These are phyloP conservation scores for Tolypocladium amazonense DNA, from an alignment of 2,329 filamentous ascomycete species.

Conservation along the genomic window DNA sequence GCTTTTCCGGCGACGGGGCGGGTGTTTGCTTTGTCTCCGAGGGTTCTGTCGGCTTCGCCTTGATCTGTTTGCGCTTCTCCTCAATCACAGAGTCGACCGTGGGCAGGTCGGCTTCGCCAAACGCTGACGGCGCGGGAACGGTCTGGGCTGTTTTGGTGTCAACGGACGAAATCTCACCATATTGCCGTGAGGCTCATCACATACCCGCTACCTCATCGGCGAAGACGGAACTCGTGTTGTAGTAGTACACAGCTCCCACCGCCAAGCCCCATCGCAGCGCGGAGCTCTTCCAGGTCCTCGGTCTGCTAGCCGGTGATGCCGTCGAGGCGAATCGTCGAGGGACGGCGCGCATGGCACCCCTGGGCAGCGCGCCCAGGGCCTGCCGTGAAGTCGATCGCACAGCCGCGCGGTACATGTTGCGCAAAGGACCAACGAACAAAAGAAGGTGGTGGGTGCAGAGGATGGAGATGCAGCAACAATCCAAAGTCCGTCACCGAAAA, in stretches of 20 bases:
- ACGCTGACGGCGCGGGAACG: constrained; percentile 34
- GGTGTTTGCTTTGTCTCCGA: constrained; percentile 8
- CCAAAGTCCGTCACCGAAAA: background rate
- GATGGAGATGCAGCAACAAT: background rate
- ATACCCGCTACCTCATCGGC: constrained; percentile 70
- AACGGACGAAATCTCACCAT: background rate
- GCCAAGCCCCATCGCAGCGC: constrained; percentile 66
- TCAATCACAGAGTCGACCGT: constrained; percentile 60
- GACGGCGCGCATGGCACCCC: constrained; percentile 24
- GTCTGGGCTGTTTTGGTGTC: constrained; percentile 14
- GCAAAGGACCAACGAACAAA: background rate
- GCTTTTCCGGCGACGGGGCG: constrained; percentile 9
- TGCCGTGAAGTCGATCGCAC: constrained; percentile 36
- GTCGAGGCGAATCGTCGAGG: constrained; percentile 44
- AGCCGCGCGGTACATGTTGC: constrained; percentile 41
- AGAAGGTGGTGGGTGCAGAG: background rate
- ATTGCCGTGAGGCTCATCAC: constrained; percentile 16
- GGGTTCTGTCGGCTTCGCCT: constrained; percentile 18
- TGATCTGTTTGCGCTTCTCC: constrained; percentile 44
- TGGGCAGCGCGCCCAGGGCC: constrained; percentile 30
- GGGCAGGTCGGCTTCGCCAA: constrained; percentile 45
- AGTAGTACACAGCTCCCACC: constrained; percentile 74
- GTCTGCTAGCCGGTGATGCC: constrained; percentile 46
- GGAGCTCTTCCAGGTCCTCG: constrained; percentile 73
- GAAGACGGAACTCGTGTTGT: constrained; percentile 82